A percentile compares a stretch with the other conserved stretches of the same genome.
Conservation (phyloP, 1,284 basidiomycete species). For the Apiotrichum domesticum region DNA sequence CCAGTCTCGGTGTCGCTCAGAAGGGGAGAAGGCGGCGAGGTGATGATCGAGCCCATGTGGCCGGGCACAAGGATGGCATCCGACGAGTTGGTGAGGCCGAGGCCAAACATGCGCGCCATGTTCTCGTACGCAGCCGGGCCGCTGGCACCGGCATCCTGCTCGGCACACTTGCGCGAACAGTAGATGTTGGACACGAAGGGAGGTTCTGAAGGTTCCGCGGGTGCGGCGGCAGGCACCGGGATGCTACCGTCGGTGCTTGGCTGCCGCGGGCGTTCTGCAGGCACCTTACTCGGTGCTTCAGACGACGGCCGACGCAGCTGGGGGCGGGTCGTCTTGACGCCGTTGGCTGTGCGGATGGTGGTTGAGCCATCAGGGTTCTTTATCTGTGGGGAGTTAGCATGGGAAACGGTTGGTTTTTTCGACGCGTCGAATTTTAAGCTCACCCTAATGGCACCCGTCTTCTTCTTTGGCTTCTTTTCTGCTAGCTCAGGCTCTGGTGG, state of each 20-base stretch:
- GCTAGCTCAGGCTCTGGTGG: slow-evolving; percentile 11
- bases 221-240: not conserved
- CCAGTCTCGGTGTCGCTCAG: slow-evolving; percentile 35
- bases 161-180: slow-evolving; percentile 33
- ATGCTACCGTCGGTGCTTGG: not conserved
- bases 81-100: slow-evolving; percentile 7
- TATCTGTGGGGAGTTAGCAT: slow-evolving; percentile 18
- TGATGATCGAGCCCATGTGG: slow-evolving; percentile 12
- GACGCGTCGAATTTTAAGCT: slow-evolving; percentile 13
- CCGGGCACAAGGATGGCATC: slow-evolving; percentile 4
- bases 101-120: slow-evolving; percentile 27
- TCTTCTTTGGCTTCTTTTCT: slow-evolving; percentile 19
- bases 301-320: slow-evolving; percentile 19
- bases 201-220: not conserved
- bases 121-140: slow-evolving; percentile 24
- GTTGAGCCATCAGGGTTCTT: slow-evolving; percentile 42
- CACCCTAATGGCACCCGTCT: slow-evolving; percentile 39
- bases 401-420: not conserved
- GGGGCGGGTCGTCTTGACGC: slow-evolving; percentile 35
- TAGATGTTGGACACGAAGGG: slow-evolving; percentile 35
- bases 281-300: not conserved
- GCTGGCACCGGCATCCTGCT: slow-evolving; percentile 20
- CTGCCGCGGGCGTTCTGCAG: not conserved
- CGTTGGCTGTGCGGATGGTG: slow-evolving; percentile 38
- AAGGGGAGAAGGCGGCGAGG: slow-evolving; percentile 35